phyloP scores from a whole-genome alignment of 2,329 filamentous ascomycete species.

The Seiridium cupressi region DNA sequence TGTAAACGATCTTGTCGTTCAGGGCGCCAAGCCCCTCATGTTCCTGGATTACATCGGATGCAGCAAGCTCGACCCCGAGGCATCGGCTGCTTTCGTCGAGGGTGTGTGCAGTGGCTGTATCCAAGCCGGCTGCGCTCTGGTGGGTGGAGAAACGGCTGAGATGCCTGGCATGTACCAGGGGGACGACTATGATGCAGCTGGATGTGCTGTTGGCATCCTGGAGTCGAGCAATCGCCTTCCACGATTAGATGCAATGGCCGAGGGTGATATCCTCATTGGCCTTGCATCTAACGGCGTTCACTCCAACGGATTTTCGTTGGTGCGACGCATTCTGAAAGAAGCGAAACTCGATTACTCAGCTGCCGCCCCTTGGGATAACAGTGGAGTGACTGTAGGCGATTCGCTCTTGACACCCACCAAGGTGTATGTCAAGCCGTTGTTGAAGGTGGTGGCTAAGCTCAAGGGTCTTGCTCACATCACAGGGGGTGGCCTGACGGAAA shows the following conservation, averaged over 20 bases:
- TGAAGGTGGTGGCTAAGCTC: constrained; percentile 65
- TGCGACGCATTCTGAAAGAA: constrained; percentile 80
- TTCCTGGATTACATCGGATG: constrained; percentile 99
- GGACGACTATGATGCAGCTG: constrained; percentile 90
- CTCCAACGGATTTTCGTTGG: constrained; percentile 97
- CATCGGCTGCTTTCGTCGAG: constrained; percentile 82
- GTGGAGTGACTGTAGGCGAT: constrained; percentile 58
- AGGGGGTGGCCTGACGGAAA: constrained; percentile 88
- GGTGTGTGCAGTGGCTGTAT: constrained; percentile 87
- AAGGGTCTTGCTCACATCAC: constrained; percentile 98
- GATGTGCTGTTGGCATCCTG: constrained; percentile 85
- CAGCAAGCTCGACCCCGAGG: constrained; percentile 76
- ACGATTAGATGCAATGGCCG: constrained; percentile 69
- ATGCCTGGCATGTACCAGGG: constrained; percentile 94
- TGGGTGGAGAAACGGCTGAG: constrained; percentile 97
- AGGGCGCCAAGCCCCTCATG: constrained; percentile 91
- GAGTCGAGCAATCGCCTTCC: constrained; percentile 69
- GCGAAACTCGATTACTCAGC: constrained; percentile 70
- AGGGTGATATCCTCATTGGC: constrained; percentile 83
- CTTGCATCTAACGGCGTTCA: constrained; percentile 85
- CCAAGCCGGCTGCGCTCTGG: constrained; percentile 80
- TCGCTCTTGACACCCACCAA: constrained; percentile 84
- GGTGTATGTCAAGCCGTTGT: constrained; percentile 85
- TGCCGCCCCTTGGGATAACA: constrained; percentile 71
- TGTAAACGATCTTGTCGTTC: constrained; percentile 95